Evolutionary conservation across 805 yeast genomes (phyloP), one percentile per base, ranked within the genome.

Genomic region (Yarrowia deformans): DNA sequence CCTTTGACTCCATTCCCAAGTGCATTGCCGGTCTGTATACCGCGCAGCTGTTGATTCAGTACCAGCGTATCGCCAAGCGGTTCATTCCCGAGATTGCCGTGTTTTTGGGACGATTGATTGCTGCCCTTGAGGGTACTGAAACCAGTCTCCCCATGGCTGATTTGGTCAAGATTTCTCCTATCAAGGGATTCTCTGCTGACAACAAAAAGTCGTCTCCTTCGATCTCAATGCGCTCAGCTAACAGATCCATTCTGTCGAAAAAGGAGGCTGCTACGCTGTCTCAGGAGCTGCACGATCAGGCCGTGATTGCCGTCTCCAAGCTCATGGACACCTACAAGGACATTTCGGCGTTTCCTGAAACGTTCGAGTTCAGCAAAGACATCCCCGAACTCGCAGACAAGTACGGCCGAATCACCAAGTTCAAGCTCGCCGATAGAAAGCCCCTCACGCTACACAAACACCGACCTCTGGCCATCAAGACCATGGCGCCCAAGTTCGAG

Each of bases 401-500:
- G 70, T 75, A 89, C 43, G 77, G 76, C 34, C 88, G 85, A 73
- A 77, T 90, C 46, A 71, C 77, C 58, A 84, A 82, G 69, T 82
- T 88, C 72, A 79, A 85, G 8, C 70, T 68, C 19, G 81, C 83
- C 46, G 87, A 83, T 64, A 85, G 90, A 70, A 81, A 77, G 70
- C 97, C 98, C 69, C 84, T 95, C 74, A 81, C 87, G 16, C 83
- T 95, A 71, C 99, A 95, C 80, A 81, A 85, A 8, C 98, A 93
- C 81, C 87, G 85, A 75, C 92, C 97, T 32, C 77, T 95, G 69
- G 90, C 97, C 3, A 90, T 95, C 75, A 88, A 93, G 49, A 85
- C 97, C 1, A 85, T 85, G 75, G 90, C 93, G 45, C 99, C 99
- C 72, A 88, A 90, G 79, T 95, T 90, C 77, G 98, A 94, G 80